Evolutionary conservation across 768 basidiomycete genomes (phyloP), one percentile per base, ranked within the genome.

Genomic region (Suillus plorans): DNA sequence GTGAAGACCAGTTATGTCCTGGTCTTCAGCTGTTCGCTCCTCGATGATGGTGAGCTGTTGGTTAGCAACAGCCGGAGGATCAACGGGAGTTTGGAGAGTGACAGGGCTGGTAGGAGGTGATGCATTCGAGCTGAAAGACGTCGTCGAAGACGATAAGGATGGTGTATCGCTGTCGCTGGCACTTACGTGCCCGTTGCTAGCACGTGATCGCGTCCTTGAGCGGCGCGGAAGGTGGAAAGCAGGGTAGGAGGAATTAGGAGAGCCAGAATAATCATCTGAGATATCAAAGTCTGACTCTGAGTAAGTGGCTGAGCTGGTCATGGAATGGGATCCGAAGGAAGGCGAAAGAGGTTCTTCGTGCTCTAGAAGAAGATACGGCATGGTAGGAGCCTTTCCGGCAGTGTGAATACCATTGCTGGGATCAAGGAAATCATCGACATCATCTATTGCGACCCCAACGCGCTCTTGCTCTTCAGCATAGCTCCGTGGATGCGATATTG

Each of bases 151-250:
- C 37, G 78, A 74, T 59, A 85, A 74, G 12, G 84, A 83, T n/a
- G 82, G 82, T n/a, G 79, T 80, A 64, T 83, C 82, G 59, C 80
- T 81, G 64, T 80, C 80, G 62, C 78, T 76, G 22, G 70, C 62
- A 49, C 77, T 74, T 28, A 77, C 61, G 60, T 59, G 63, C 52
- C 71, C 69, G 6, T 76, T 70, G 56, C 71, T 69, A 12, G 74
- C 72, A 45, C 69, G 73, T 34, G 73, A 64, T 7, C 71, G 69
- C 45, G 72, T 62, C 25, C 76, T 75, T 31, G 45, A 5, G 42
- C 79, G 79, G 53, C 73, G 75, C 44, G 80, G 77, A 41, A 78
- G 69, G 62, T 78, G 78, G 69, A 73, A 77, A 25, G 66, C 25
- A n/a, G 72, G 69, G 64, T 61, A 69, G 13, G 68, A 13, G 16